These are phyloP conservation scores for Triadica sebifera DNA, from an alignment of 345 rosid species.

Conservation along the genomic window DNA sequence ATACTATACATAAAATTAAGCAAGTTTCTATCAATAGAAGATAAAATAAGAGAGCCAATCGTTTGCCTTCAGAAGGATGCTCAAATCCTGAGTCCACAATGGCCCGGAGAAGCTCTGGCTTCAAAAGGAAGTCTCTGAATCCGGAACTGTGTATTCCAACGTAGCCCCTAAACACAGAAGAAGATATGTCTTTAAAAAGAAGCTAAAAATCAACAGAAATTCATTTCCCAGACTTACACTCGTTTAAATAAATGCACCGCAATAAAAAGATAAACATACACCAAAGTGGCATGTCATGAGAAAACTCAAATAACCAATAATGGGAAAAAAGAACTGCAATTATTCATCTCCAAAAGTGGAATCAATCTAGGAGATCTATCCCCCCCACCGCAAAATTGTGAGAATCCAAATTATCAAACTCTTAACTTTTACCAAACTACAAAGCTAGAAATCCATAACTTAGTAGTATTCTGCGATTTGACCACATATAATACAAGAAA, in stretches of 20 bases:
- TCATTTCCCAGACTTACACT: background rate
- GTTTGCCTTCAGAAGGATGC: slow-evolving; percentile 96
- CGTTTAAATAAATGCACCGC: background rate
- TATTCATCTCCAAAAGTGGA: background rate
- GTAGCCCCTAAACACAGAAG: slow-evolving; percentile 58
- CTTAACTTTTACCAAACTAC: background rate
- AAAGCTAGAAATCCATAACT: background rate
- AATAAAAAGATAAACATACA: background rate
- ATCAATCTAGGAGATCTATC: slow-evolving; percentile 1
- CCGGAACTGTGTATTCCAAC: slow-evolving; percentile 99
- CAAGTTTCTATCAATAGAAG: background rate
- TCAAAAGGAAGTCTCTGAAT: slow-evolving; percentile 98
- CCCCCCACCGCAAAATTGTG: background rate
- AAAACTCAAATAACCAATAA: background rate
- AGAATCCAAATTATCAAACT: background rate
- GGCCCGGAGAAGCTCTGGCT: slow-evolving; percentile 97
- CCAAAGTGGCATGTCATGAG: background rate
- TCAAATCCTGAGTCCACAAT: slow-evolving; percentile 98
- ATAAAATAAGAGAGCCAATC: slow-evolving; percentile 2
- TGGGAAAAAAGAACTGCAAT: no score
- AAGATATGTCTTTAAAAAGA: background rate
- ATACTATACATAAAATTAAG: background rate
- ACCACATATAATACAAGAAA: background rate
- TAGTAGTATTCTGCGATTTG: background rate
- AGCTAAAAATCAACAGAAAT: background rate